A percentile compares a stretch with the other conserved stretches of the same genome.
phyloP scores from a whole-genome alignment of 2,329 filamentous ascomycete species.

The Coniella lustricola region DNA sequence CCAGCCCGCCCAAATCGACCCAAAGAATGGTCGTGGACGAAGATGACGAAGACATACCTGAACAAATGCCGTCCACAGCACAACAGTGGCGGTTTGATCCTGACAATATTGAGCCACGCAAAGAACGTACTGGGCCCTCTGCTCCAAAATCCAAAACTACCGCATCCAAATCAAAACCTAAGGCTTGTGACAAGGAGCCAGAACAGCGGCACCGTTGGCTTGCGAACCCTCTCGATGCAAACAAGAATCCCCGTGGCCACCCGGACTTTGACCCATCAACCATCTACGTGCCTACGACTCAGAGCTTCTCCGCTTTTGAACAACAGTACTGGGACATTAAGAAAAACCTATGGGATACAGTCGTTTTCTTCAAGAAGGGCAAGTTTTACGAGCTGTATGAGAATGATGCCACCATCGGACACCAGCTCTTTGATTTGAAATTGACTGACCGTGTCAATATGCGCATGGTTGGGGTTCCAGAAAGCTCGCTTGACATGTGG shows the following conservation, averaged over 20 bases:
- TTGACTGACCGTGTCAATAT: constrained; percentile 98
- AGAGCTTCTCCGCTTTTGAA: constrained; percentile 88
- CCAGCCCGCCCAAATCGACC: constrained; percentile 29
- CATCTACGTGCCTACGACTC: constrained; percentile 77
- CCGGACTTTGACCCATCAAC: constrained; percentile 88
- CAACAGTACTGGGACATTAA: constrained; percentile 99
- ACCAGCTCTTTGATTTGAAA: constrained; percentile 95
- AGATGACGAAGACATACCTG: constrained; percentile 48
- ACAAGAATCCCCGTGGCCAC: constrained; percentile 68
- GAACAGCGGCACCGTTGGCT: constrained; percentile 88
- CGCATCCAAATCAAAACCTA: constrained; percentile 43
- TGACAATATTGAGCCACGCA: constrained; percentile 32
- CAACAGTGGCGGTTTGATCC: constrained; percentile 71
- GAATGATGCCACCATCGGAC: constrained; percentile 91
- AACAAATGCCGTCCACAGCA: constrained; percentile 59
- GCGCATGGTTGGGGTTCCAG: constrained; percentile 98
- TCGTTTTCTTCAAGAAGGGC: constrained; percentile 99
- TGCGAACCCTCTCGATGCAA: constrained; percentile 75
- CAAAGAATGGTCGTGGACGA: constrained; percentile 42
- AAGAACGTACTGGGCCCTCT: constrained; percentile 17
- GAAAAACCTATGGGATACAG: constrained; percentile 92
- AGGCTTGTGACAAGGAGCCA: constrained; percentile 74
- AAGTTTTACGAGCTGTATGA: constrained; percentile 99
- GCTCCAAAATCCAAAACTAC: constrained; percentile 22
- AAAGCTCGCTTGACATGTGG: constrained; percentile 93